phyloP scores from a whole-genome alignment of 2,329 filamentous ascomycete genomes.

The Calonectria hawksworthii region DNA sequence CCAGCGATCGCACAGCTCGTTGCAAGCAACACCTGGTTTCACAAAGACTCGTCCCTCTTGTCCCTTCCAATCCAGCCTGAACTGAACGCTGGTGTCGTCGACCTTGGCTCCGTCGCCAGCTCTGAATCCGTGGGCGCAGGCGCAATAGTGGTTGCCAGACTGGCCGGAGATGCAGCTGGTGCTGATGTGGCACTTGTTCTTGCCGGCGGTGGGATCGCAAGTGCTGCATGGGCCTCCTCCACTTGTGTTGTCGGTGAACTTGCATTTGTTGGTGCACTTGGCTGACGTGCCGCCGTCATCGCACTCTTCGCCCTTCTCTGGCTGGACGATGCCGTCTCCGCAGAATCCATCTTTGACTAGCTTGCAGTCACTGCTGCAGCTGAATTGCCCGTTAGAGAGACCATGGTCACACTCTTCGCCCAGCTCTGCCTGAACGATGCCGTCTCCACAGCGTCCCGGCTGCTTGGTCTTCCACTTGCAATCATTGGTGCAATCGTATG shows the following conservation, averaged over 20 bases:
- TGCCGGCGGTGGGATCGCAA: background rate
- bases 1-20: conserved; percentile 5
- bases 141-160: conserved; percentile 2
- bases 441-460: background rate
- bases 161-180: conserved; percentile 1
- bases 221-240: background rate
- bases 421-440: background rate
- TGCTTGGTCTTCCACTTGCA: background rate
- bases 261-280: conserved; percentile 1
- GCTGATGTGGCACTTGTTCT: conserved; percentile 1
- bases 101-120: background rate
- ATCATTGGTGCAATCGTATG: background rate
- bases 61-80: background rate
- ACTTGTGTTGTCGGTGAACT: background rate
- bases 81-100: background rate
- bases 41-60: conserved; percentile 8
- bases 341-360: background rate
- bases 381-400: background rate
- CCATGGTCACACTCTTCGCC: conserved; percentile 3
- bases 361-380: background rate
- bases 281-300: background rate
- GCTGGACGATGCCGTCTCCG: background rate
- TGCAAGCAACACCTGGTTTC: background rate
- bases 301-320: background rate
- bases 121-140: conserved; percentile 4